Percentiles rank a stretch among this genome's conserved stretches.
phyloP scores from a whole-genome alignment of 495 filamentous ascomycete species.

The Acidiella bohemica region DNA sequence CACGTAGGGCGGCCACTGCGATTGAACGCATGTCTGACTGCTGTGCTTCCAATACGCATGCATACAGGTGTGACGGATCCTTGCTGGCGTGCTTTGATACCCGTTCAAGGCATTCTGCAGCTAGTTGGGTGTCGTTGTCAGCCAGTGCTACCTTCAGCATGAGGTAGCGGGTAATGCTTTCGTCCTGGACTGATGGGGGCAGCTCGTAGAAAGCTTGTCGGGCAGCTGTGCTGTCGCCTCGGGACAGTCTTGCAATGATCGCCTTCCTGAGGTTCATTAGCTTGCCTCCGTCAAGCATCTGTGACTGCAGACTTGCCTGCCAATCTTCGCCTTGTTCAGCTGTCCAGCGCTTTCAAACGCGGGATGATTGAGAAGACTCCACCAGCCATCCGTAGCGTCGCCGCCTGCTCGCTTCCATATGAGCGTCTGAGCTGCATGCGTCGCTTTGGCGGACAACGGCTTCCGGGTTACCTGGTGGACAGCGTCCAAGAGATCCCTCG shows the following conservation, averaged over 20 bases:
- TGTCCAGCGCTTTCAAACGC: not conserved
- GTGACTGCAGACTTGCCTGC: conserved; percentile 4
- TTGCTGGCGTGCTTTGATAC: conserved; percentile 37
- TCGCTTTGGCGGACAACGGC: not conserved
- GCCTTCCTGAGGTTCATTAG: conserved; percentile 44
- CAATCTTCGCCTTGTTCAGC: not conserved
- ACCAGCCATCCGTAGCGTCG: not conserved
- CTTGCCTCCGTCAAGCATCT: conserved; percentile 4
- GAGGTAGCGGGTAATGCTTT: conserved; percentile 54
- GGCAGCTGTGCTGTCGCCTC: conserved; percentile 40
- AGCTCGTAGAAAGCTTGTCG: conserved; percentile 44
- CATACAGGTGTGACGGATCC: conserved; percentile 50
- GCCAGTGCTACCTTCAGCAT: conserved; percentile 61
- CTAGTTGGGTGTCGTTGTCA: conserved; percentile 43
- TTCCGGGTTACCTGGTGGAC: not conserved
- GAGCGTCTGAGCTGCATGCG: not conserved
- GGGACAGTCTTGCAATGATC: conserved; percentile 49
- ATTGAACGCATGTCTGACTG: conserved; percentile 44
- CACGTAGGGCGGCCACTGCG: conserved; percentile 44
- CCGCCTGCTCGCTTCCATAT: not conserved
- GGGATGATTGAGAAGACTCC: not conserved
- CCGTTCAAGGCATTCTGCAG: conserved; percentile 40
- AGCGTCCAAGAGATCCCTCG: not conserved
- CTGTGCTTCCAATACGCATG: conserved; percentile 65
- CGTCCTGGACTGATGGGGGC: conserved; percentile 41